Evolutionary conservation across 306 rosid genomes (phyloP).

Genomic region (Cicer judaicum): DNA sequence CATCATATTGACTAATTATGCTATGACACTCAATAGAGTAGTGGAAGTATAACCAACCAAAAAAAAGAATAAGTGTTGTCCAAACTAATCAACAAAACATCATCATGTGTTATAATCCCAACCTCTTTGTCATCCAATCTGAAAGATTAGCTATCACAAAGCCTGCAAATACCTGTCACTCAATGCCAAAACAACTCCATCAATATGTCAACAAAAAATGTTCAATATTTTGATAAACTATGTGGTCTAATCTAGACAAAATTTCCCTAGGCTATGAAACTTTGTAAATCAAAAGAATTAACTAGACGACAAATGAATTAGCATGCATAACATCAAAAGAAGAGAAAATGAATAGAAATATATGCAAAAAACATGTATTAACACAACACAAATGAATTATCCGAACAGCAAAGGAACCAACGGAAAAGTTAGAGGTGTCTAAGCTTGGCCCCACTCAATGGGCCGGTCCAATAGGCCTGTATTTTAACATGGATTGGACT

Average conservation of each 20-base stretch:
- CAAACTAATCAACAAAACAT: conserved; percentile 33
- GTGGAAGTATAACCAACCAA: conserved; percentile 16
- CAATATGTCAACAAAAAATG: conserved; percentile 14
- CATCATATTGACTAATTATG: conserved; percentile 20
- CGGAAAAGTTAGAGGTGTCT: too few relatives aligned
- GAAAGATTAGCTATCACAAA: conserved; percentile 93
- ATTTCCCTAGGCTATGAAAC: neutral
- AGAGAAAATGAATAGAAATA: too few relatives aligned
- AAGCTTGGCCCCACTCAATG: too few relatives aligned
- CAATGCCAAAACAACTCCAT: conserved; percentile 40
- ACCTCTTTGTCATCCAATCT: conserved; percentile 67
- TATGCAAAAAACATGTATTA: neutral
- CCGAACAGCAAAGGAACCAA: conserved; percentile 8
- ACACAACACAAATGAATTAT: neutral
- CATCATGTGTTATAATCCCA: conserved; percentile 68
- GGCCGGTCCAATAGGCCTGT: too few relatives aligned
- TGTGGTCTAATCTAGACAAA: too few relatives aligned
- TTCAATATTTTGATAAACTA: conserved; percentile 3
- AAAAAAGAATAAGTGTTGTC: conserved; percentile 24
- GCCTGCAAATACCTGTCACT: conserved; percentile 88
- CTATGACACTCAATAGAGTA: conserved; percentile 41
- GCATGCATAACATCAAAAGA: too few relatives aligned
- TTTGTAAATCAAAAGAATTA: neutral
- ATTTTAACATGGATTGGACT: too few relatives aligned
- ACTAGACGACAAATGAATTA: too few relatives aligned